Base-by-base conservation (phyloP, 2,329 filamentous ascomycete genomes). In the Ascosphaera aggregata region DNA sequence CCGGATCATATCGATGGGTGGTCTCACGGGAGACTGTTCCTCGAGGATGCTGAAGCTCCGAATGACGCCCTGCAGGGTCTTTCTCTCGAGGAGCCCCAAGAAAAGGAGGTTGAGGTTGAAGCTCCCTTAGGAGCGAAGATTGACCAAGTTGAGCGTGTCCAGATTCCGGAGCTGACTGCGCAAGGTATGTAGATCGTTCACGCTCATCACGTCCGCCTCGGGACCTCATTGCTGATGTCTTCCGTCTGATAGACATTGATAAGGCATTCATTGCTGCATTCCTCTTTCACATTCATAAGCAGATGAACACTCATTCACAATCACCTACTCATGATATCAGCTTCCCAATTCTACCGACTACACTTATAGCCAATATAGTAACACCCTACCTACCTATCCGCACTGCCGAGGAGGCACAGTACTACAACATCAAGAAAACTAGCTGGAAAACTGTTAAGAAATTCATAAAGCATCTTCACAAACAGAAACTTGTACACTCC, bases 401-500 rank as follows among this genome's bases (percentile, higher is more conserved):
- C 49, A 68, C 64, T 9, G 56, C 68, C 3, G 59, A 64, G 16
- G 63, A 71, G 48, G 60, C 62, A 2, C 65, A 65, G 41, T 69
- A 62, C 43, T 65, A 73, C 39, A 69, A 73, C 45, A 74, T 78
- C 53, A 78, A 77, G 49, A 78, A 77, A 55, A 73, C 72, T 2
- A 73, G 67, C 43, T 77, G 70, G 69, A 78, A 78, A 55, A 77
- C 69, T 43, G 65, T 73, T 43, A 73, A 71, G 49, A 78, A 76
- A 46, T 77, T 78, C 51, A 67, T 78, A 54, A 78, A 77, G 47
- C 60, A 67, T 39, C 59, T 79, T 8, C 73, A 77, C 51, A 78
- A 77, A 52, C 58, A 69, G 37, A 52, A 61, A 15, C 57, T 77
- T n/a, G 53, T 76, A 46, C 76, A 73, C 48, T 65, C 64, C 36